phyloP scores from a whole-genome alignment of 176 grass and related monocot genomes.

The Hordeum vulgare region DNA sequence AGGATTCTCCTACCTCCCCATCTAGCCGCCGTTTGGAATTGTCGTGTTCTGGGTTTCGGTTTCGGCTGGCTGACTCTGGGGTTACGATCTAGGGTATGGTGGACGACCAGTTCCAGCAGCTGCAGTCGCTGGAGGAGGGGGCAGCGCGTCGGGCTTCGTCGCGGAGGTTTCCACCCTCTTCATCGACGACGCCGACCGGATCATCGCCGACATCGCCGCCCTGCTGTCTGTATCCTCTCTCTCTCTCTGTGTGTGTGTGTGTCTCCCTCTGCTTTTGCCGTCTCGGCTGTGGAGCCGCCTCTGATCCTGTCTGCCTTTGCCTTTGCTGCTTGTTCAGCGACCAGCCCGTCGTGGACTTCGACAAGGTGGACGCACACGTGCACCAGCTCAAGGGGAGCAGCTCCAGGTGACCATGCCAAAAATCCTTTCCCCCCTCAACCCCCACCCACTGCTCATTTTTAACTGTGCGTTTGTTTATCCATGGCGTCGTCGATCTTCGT shows the following conservation, averaged over 20 bases:
- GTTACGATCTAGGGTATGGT: conserved; percentile 46
- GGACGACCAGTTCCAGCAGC: conserved; percentile 83
- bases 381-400: conserved; percentile 92
- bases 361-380: conserved; percentile 64
- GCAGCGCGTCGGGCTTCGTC: conserved; percentile 50
- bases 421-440: not conserved
- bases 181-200: conserved; percentile 61
- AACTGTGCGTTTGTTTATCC: not conserved
- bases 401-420: conserved; percentile 65
- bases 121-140: conserved; percentile 70
- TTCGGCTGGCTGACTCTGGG: not conserved
- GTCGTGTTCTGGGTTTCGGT: not conserved
- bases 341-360: conserved; percentile 57
- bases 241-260: too few relatives aligned
- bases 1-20: too few relatives aligned
- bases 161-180: conserved; percentile 71
- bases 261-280: not conserved
- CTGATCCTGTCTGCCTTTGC: not conserved
- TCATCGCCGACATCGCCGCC: conserved; percentile 41
- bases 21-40: too few relatives aligned
- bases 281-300: not conserved
- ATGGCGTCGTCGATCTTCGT: not conserved
- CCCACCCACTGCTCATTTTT: not conserved
- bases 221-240: conserved; percentile 46
- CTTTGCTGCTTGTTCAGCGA: conserved; percentile 20